Base-by-base conservation (phyloP, 371 early-diverging fungal species). In the Apophysomyces trapeziformis region DNA sequence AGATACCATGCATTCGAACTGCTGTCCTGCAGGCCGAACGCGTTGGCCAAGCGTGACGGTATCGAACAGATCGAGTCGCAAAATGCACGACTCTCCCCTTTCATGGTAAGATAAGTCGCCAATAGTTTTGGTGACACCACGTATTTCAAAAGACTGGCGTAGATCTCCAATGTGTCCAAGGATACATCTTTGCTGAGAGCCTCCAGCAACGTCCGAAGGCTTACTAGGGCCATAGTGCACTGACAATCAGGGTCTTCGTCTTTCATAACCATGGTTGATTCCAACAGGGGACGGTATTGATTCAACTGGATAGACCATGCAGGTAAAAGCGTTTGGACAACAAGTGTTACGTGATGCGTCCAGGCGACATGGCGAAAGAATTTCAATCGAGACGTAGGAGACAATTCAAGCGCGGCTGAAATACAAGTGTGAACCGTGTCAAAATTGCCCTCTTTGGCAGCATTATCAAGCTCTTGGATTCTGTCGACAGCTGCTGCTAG, bases 11-110 rank as follows among this genome's bases (percentile, higher is more conserved):
- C 56, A 14, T 59, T 60, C 7, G 32, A 13, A 5, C 9, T 9
- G n/a, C 1, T 50, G 9, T 54, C 32, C 4, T 70, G 68, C 16
- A 74, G 21, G 1, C 75, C 75, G 39, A 75, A 68, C 5, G 67
- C 63, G 57, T 79, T 79, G 26, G 60, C 68, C 12, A 79, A 38
- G 39, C 69, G 71, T 26, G 69, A 58, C 0, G 80, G 74, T 8
- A 77, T 70, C 16, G 75, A 76, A 39, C 79, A 78, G 0, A 81
- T 44, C 9, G 67, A 46, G 43, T 68, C 57, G 57, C 72, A 71
- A 60, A 78, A 70, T 57, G 60, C 18, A 2, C 11, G 54, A 21
- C 9, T 26, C 5, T 50, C 54, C 0, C 54, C 54, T 21, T 50
- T 26, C 54, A 50, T 50, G 8, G 54, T 18, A 50, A 50, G 54